Evolutionary conservation across 2,329 filamentous ascomycete species (phyloP), one percentile per base, ranked within the genome.

Genomic region (Metarhizium anisopliae): DNA sequence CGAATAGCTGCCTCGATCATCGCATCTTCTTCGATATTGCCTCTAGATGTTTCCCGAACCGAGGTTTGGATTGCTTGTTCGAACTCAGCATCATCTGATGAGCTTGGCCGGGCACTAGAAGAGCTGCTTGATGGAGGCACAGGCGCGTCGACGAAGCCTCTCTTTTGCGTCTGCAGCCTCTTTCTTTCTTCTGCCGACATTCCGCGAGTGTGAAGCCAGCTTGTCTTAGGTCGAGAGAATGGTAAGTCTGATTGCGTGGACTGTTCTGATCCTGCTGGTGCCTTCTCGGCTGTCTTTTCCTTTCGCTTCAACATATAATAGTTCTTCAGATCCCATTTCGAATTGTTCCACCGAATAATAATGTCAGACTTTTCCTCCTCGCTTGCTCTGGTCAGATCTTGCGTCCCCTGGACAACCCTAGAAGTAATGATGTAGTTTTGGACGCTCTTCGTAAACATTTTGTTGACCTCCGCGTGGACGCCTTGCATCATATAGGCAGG

Each of bases 401-500:
- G 81, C 58, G 83, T 83, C 1, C 90, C 90, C 67, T 95, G 88
- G 0, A 84, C 77, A 51, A 89, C 87, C 50, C 90, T 79, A 2
- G 89, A 87, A 1, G 88, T 82, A 50, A 90, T 82, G 60, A 95
- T 89, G 66, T 93, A 93, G 61, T 89, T 90, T 51, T 89, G 78
- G 18, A 90, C 83, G 59, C 83, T 89, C 49, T 80, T 83, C 29
- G 85, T 83, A 61, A 90, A 86, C 50, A 80, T 71, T 59, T 86
- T 90, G 59, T 85, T 79, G 54, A 94, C 77, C 67, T 93, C 87
- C 45, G 88, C 87, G 63, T 93, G 84, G 1, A 94, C 77, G 2
- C 91, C 91, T 67, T 92, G 89, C 77, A 92, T 87, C 3, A 89
- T 81, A 65, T 94, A 95, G 5, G 86, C 91, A 0, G 90, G 89